phyloP scores from a whole-genome alignment of 2,329 filamentous ascomycete genomes.

The Monosporascus cannonballus region DNA sequence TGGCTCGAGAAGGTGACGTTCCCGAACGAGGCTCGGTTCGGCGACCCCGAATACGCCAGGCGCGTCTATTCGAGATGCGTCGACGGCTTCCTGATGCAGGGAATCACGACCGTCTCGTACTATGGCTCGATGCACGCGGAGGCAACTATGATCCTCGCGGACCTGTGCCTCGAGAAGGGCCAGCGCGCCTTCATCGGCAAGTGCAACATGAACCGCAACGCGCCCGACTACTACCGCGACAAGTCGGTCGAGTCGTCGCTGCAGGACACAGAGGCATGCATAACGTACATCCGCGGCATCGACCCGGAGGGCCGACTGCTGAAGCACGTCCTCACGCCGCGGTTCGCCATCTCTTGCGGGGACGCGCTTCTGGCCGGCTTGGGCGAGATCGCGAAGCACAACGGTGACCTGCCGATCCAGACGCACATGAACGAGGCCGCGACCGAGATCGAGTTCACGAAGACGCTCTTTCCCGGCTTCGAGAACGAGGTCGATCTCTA shows the following conservation, averaged over 20 bases:
- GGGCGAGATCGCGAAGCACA: slow-evolving; percentile 42
- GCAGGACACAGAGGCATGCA: slow-evolving; percentile 40
- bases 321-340: slow-evolving; percentile 47
- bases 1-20: slow-evolving; percentile 63
- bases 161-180: slow-evolving; percentile 44
- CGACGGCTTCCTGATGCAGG: slow-evolving; percentile 53
- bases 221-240: slow-evolving; percentile 49
- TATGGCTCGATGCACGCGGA: slow-evolving; percentile 51
- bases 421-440: slow-evolving; percentile 63
- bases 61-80: slow-evolving; percentile 47
- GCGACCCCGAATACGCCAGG: slow-evolving; percentile 45
- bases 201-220: slow-evolving; percentile 55
- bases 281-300: slow-evolving; percentile 38
- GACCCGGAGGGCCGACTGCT: slow-evolving; percentile 40
- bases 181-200: slow-evolving; percentile 58
- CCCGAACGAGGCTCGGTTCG: slow-evolving; percentile 56
- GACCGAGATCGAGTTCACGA: slow-evolving; percentile 52
- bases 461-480: slow-evolving; percentile 49
- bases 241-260: slow-evolving; percentile 39
- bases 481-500: slow-evolving; percentile 56
- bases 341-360: slow-evolving; percentile 57
- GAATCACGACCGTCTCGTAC: slow-evolving; percentile 56
- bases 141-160: slow-evolving; percentile 51
- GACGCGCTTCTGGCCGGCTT: slow-evolving; percentile 47
- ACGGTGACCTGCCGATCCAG: slow-evolving; percentile 51